phyloP scores from a whole-genome alignment of 768 basidiomycete species.

The Psilocybe cubensis region DNA sequence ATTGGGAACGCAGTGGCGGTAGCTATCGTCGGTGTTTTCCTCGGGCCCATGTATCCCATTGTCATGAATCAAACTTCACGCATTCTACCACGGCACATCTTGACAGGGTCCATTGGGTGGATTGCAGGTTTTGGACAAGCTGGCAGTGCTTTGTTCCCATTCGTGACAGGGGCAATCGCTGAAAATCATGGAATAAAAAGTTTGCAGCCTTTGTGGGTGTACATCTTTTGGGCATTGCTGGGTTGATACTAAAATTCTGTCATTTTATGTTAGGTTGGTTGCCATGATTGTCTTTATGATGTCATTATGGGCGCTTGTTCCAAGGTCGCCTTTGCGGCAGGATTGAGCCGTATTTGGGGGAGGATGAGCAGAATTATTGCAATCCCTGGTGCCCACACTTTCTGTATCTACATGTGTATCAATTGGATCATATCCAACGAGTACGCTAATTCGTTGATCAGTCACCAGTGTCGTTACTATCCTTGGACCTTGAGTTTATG shows the following conservation, averaged over 20 bases:
- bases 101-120: conserved; percentile 69
- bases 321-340: conserved; percentile 20
- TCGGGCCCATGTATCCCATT: conserved; percentile 81
- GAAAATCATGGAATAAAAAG: conserved; percentile 61
- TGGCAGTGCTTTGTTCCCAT: conserved; percentile 73
- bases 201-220: conserved; percentile 59
- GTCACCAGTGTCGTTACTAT: too few species aligned
- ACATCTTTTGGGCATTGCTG: neutral
- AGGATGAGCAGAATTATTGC: too few species aligned
- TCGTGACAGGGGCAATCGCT: conserved; percentile 73
- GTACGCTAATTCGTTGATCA: too few species aligned
- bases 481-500: too few species aligned
- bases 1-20: conserved; percentile 68
- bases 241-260: neutral
- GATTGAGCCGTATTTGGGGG: neutral
- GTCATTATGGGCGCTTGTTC: conserved; percentile 58
- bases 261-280: conserved; percentile 43
- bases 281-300: conserved; percentile 65
- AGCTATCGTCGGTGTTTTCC: conserved; percentile 63
- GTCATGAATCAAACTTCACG: conserved; percentile 72
- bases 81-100: conserved; percentile 71
- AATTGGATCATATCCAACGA: too few species aligned
- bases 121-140: conserved; percentile 72
- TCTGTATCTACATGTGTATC: too few species aligned
- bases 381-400: too few species aligned